A percentile compares a stretch with the other conserved stretches of the same genome.
phyloP scores from a whole-genome alignment of 352 stramenopile species.

The Phytophthora foliorum region DNA sequence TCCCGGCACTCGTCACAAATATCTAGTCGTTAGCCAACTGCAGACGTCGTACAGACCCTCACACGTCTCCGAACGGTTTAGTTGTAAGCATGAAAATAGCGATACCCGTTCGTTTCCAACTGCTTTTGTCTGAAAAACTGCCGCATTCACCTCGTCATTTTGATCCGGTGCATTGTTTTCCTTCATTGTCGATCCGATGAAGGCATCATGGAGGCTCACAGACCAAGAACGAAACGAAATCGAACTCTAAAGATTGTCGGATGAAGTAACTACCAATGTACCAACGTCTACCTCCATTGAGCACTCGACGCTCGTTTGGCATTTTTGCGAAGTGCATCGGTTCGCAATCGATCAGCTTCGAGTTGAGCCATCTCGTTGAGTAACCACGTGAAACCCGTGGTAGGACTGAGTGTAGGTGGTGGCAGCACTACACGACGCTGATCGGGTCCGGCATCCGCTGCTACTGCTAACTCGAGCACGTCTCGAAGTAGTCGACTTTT shows the following conservation, averaged over 20 bases:
- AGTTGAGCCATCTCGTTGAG: conserved; percentile 70
- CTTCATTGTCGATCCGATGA: neutral
- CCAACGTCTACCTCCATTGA: conserved; percentile 33
- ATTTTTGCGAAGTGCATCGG: conserved; percentile 58
- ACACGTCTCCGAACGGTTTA: neutral
- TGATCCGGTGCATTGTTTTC: neutral
- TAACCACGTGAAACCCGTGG: conserved; percentile 77
- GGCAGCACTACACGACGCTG: conserved; percentile 50
- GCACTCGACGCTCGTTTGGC: conserved; percentile 52
- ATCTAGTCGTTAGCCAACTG: conserved; percentile 8
- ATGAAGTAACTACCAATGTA: neutral
- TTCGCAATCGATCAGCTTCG: conserved; percentile 57
- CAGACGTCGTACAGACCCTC: neutral
- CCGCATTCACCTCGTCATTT: neutral
- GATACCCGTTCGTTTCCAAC: conserved; percentile 18
- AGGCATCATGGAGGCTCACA: neutral
- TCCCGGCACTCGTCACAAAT: conserved; percentile 1
- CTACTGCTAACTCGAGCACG: conserved; percentile 73
- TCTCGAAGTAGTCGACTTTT: conserved; percentile 79
- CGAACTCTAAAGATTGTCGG: neutral
- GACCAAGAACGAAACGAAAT: neutral
- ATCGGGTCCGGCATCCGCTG: conserved; percentile 54
- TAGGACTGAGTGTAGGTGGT: conserved; percentile 57
- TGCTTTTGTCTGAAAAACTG: conserved; percentile 11
- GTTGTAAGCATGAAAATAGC: conserved; percentile 18